Evolutionary conservation across 2,329 filamentous ascomycete genomes (phyloP).

Genomic region (Neonectria magnoliae): DNA sequence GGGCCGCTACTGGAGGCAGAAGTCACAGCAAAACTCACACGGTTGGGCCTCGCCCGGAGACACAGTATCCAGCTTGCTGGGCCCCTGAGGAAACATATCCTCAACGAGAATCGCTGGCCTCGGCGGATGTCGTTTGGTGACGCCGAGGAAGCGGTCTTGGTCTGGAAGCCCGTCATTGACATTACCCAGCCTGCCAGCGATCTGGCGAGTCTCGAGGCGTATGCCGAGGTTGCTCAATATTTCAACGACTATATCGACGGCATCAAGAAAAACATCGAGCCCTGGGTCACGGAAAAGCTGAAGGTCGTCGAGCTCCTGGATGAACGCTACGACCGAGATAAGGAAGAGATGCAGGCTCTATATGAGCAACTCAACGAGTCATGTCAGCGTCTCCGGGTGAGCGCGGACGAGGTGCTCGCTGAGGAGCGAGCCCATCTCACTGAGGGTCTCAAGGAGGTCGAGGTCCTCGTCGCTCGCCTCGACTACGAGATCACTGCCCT

Average conservation of each 20-base stretch:
- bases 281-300: slow-evolving; percentile 71
- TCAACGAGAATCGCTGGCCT: slow-evolving; percentile 72
- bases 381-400: slow-evolving; percentile 73
- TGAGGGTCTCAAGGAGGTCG: slow-evolving; percentile 80
- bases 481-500: slow-evolving; percentile 91
- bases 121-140: slow-evolving; percentile 79
- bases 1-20: slow-evolving; percentile 62
- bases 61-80: slow-evolving; percentile 62
- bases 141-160: slow-evolving; percentile 77
- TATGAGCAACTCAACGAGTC: slow-evolving; percentile 77
- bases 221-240: slow-evolving; percentile 64
- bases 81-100: slow-evolving; percentile 42
- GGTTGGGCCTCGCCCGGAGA: slow-evolving; percentile 68
- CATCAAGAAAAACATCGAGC: slow-evolving; percentile 63
- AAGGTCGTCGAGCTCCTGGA: slow-evolving; percentile 68
- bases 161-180: slow-evolving; percentile 68
- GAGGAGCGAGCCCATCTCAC: slow-evolving; percentile 75
- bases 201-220: slow-evolving; percentile 43
- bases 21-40: slow-evolving; percentile 53
- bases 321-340: slow-evolving; percentile 68
- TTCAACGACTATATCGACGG: slow-evolving; percentile 63
- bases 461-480: slow-evolving; percentile 82
- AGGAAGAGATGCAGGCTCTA: slow-evolving; percentile 71
- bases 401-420: slow-evolving; percentile 73
- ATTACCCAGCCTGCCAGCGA: slow-evolving; percentile 47